Base-by-base conservation (phyloP, 2,329 filamentous ascomycete genomes). In the Trichoderma koningiopsis region DNA sequence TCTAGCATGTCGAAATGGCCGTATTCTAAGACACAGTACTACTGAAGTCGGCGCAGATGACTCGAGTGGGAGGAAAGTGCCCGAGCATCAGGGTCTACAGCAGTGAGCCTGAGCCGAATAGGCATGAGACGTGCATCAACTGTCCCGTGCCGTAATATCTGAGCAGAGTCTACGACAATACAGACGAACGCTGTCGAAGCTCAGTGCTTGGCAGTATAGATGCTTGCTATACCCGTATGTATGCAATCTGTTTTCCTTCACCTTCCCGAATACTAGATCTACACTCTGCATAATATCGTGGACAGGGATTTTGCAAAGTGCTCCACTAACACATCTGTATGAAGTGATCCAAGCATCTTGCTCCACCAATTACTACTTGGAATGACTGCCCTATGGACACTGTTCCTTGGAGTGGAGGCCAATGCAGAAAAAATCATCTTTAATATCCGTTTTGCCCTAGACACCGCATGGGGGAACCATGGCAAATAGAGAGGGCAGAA, bases 341-440 rank as follows among this genome's bases (percentile, higher is more conserved):
- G 27, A 56, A 37, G 57, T 35, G 52, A 40, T 27, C 14, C 35
- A 7, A 8, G 29, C 14, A 58, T 37, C n/a, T n/a, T n/a, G 53
- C 52, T 66, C 63, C 63, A 58, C 53, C 55, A 24, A 13, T 52
- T 52, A 27, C 33, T 13, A 22, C 19, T 19, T 19, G 49, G 43
- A n/a, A 52, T 64, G 22, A 37, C n/a, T 64, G 37, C 40, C 53
- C 40, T 58, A 58, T 29, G 37, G 63, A 66, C 29, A 37, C 33
- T 37, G 40, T 58, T 4, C 40, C 40, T 58, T 52, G 22, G 29
- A 43, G 53, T 65, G 62, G 62, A 65, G 62, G 62, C 35, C 19
- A 37, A 29, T 56, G 35, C 35, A 40, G 22, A 49, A 24, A 33
- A 47, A 19, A 37, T 31, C 63, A 49, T 58, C 63, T 66, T 55